A percentile compares a stretch with the other conserved stretches of the same genome.
phyloP scores from a whole-genome alignment of 768 basidiomycete genomes.

The Termitomyces sp. region DNA sequence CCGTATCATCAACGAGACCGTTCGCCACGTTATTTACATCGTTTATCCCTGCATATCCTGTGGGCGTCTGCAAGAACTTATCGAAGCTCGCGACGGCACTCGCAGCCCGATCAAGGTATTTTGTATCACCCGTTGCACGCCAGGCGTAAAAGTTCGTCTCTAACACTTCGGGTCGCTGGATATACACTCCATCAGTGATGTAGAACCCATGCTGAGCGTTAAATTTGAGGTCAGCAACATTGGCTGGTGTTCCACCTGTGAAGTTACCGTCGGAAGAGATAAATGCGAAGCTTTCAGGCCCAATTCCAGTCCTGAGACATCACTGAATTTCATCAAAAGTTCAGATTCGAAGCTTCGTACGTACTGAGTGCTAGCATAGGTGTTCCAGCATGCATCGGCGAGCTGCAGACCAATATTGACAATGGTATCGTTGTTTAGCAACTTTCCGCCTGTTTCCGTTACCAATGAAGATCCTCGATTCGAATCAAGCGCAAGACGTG shows the following conservation, averaged over 20 bases:
- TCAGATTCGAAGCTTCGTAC: constrained; percentile 32
- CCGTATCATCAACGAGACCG: constrained; percentile 54
- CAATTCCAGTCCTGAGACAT: constrained; percentile 62
- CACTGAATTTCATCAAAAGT: neutral
- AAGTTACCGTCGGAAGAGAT: constrained; percentile 60
- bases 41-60: constrained; percentile 54
- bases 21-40: constrained; percentile 48
- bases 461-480: neutral
- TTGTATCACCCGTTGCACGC: constrained; percentile 65
- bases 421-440: constrained; percentile 71
- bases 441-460: constrained; percentile 48
- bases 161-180: constrained; percentile 73
- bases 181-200: constrained; percentile 51
- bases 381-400: constrained; percentile 78
- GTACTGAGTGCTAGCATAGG: constrained; percentile 60
- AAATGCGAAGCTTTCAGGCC: constrained; percentile 68
- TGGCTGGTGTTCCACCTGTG: constrained; percentile 46
- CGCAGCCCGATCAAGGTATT: constrained; percentile 64
- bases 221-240: constrained; percentile 42
- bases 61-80: constrained; percentile 42
- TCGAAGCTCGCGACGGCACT: constrained; percentile 58
- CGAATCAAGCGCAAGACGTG: neutral
- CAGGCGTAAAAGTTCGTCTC: constrained; percentile 82
- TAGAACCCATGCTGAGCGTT: constrained; percentile 65
- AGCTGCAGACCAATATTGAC: constrained; percentile 58